Base-by-base conservation (phyloP, 352 stramenopile genomes). In the Globisporangium abappressorium region DNA sequence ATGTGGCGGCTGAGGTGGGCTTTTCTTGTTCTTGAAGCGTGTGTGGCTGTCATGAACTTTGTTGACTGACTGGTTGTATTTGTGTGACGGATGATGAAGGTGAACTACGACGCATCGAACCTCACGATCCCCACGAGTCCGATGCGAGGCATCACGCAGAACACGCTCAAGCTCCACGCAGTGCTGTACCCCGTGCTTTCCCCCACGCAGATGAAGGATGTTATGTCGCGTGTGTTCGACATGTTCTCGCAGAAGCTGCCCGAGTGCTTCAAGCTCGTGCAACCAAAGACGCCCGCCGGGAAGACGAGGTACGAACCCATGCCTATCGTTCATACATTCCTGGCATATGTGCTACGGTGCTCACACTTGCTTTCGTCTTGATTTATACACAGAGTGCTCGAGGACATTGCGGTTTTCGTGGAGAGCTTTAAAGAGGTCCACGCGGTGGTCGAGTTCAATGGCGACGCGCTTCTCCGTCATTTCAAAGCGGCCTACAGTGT, bases 111-210 rank as follows among this genome's bases (percentile, higher is more conserved):
- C 66, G 80, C 76, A 26, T 65, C 67, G n/a, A 81, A 72, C n/a
- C 65, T 91, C 6, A 56, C 78, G 2, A 71, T 94, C 55, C 81
- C 89, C 12, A 84, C 76, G 5, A 95, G 88, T 47, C 94, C 90
- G 22, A 94, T 99, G 73, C 86, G 94, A n/a, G 94, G 95, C 24
- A 97, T 99, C 68, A 84, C 91, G n/a, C 91, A 92, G 30, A 98
- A 92, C 72, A 98, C 96, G 7, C 87, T 93, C 38, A 98, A 98
- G 70, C 91, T 99, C 68, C 94, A 99, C 77, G 91, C 94, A 59
- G 96, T 99, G 34, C 77, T 99, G 30, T 81, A 92, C 68, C 82
- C 90, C 12, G 87, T 98, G 47, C 83, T 99, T 9, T 97, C 97
- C 11, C 80, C 85, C 4, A 93, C 97, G 53, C 91, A 99, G 76